Base-by-base conservation (phyloP, 2,329 filamentous ascomycete species). In the Sporothrix euskadiensis region DNA sequence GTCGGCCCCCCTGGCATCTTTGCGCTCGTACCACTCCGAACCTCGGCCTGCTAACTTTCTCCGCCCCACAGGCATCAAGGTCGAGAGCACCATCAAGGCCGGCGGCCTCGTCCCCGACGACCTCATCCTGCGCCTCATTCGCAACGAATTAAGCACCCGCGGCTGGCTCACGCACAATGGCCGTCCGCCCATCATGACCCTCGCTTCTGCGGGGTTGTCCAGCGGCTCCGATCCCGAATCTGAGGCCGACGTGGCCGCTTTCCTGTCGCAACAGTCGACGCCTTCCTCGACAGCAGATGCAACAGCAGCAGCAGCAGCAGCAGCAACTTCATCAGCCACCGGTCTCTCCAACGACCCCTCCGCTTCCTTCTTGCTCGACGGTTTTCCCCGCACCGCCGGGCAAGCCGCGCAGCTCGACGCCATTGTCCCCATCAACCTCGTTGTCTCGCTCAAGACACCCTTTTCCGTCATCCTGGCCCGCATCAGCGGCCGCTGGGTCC, bases 311-410 rank as follows among this genome's bases (percentile, higher is more conserved):
- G 26, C 26, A 26, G 26, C 26, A 26, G 26, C 26, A 26, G n/a
- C n/a, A n/a, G n/a, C n/a, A n/a, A n/a, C n/a, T 19, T 35, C 66
- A 3, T 41, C 71, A n/a, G 16, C 57, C 12, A 26, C 32, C 14
- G 22, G 77, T 77, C 84, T 86, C 63, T 89, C 90, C 68, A 88
- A 96, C 57, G 87, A 91, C 75, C 92, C 94, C 0, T 85, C 89
- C 0, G 94, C 94, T 9, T 97, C 94, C 0, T 98, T 98, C 81
- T 92, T 99, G 76, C 91, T 99, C 71, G 96, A 99, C 81, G 96
- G 96, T 19, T 99, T 98, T 82, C 96, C 96, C 1, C 92, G 96
- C 76, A 99, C 93, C 7, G 92, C 92, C 0, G 80, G 85, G 3
- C 96, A 99, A 83, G 96, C 94, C 39, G 81, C 84, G 57, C 90